phyloP scores from a whole-genome alignment of 2,329 filamentous ascomycete species.

The Ophiostoma novo-ulmi region DNA sequence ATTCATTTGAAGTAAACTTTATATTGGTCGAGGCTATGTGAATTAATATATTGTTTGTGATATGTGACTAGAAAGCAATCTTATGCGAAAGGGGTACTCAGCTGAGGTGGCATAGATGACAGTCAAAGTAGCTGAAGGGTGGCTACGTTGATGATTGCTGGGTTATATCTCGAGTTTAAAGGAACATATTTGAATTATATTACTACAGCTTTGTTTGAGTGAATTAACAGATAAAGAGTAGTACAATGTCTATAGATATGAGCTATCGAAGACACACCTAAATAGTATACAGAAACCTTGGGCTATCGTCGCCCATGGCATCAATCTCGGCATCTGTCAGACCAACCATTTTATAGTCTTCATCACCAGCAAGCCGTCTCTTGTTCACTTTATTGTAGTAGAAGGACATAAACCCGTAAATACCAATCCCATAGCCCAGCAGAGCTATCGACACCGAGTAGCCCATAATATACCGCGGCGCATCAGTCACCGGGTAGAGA shows the following conservation, averaged over 20 bases:
- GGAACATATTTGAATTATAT: too few relatives aligned
- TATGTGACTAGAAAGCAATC: background rate
- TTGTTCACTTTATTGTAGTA: conserved; percentile 2
- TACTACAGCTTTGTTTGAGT: too few relatives aligned
- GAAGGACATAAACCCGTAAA: conserved; percentile 13
- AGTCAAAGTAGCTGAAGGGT: background rate
- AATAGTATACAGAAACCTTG: conserved; percentile 18
- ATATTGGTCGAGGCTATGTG: background rate
- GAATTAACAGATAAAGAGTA: too few relatives aligned
- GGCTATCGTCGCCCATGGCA: conserved; percentile 17
- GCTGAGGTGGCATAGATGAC: background rate
- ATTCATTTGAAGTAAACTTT: background rate
- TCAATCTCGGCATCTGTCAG: conserved; percentile 20
- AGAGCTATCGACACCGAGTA: conserved; percentile 19
- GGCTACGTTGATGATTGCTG: background rate
- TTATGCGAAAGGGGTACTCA: background rate
- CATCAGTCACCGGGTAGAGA: conserved; percentile 13
- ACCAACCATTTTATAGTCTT: conserved; percentile 19
- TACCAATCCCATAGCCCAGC: conserved; percentile 3
- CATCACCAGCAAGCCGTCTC: conserved; percentile 1
- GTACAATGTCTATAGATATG: too few relatives aligned
- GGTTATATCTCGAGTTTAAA: background rate
- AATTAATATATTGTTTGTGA: background rate
- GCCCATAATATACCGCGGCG: conserved; percentile 20
- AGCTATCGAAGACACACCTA: background rate